Conservation (phyloP, 148 eudicot species). For the Persicaria tinctoria region DNA sequence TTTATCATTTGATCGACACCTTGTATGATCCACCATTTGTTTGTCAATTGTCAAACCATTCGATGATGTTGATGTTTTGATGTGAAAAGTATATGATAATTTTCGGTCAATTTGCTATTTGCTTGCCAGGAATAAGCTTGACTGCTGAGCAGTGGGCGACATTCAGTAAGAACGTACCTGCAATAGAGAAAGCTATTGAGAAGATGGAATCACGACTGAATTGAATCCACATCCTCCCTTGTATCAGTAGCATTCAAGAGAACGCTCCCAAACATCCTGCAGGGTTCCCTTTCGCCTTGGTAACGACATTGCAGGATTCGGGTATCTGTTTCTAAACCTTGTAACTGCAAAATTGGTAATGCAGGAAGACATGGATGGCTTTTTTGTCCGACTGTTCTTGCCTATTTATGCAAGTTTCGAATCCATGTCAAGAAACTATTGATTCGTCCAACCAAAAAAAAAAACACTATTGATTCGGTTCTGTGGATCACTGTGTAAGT, state of each 20-base stretch:
- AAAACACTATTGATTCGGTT: too few species aligned
- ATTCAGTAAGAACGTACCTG: conserved; percentile 70
- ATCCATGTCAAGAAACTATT: too few species aligned
- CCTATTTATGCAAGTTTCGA: too few species aligned
- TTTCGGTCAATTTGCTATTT: background rate
- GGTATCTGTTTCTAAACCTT: background rate
- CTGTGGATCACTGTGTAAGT: too few species aligned
- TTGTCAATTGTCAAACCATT: background rate
- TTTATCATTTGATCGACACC: background rate
- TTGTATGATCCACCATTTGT: background rate
- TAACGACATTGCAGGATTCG: background rate
- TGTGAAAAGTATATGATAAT: background rate
- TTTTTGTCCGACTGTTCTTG: too few species aligned
- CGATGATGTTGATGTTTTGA: background rate
- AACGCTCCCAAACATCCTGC: background rate
- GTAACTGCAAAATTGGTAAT: background rate
- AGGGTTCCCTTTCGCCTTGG: background rate
- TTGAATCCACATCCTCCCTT: background rate
- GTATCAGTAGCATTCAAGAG: background rate
- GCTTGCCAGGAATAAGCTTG: conserved; percentile 68
- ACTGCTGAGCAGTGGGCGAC: conserved; percentile 77
- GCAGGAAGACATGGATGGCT: too few species aligned
- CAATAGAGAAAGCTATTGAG: conserved; percentile 73
- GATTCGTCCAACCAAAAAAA: too few species aligned
- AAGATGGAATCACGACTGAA: conserved; percentile 37